These are phyloP conservation scores for Sugiyamaella paludigena DNA, from an alignment of 1,139 yeast genomes.

Conservation along the genomic window DNA sequence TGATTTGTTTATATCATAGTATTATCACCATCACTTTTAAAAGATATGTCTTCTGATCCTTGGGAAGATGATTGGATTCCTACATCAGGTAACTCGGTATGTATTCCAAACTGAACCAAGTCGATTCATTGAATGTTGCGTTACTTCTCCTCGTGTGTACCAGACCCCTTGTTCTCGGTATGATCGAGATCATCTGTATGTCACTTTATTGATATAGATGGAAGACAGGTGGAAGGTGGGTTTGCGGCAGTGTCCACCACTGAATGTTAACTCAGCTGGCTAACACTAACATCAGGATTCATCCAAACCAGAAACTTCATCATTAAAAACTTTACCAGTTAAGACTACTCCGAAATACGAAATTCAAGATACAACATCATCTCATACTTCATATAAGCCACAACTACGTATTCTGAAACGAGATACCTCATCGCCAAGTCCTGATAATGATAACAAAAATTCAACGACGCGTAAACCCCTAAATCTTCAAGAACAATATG, in stretches of 20 bases:
- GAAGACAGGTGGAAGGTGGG: too few relatives aligned
- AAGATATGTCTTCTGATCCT: constrained; percentile 11
- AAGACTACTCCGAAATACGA: constrained; percentile 3
- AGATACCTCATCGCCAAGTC: constrained; percentile 1
- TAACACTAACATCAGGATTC: too few relatives aligned
- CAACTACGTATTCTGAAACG: constrained; percentile 14
- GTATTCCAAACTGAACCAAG: too few relatives aligned
- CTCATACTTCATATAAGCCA: constrained; percentile 15
- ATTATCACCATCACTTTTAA: too few relatives aligned
- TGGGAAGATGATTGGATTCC: constrained; percentile 13
- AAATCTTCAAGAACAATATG: constrained; percentile 11
- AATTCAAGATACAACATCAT: constrained; percentile 12
- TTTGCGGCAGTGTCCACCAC: too few relatives aligned
- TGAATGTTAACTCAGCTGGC: too few relatives aligned
- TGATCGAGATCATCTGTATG: too few relatives aligned
- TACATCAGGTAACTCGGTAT: not conserved
- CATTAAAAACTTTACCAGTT: not conserved
- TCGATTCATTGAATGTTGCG: too few relatives aligned
- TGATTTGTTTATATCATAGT: too few relatives aligned
- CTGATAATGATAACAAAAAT: not conserved
- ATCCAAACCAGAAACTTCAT: not conserved
- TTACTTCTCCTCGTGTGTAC: too few relatives aligned
- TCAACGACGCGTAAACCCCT: not conserved
- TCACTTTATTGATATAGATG: too few relatives aligned
- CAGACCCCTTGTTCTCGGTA: too few relatives aligned